Evolutionary conservation across 352 stramenopile species (phyloP).

Genomic region (Elongisporangium prolatum): DNA sequence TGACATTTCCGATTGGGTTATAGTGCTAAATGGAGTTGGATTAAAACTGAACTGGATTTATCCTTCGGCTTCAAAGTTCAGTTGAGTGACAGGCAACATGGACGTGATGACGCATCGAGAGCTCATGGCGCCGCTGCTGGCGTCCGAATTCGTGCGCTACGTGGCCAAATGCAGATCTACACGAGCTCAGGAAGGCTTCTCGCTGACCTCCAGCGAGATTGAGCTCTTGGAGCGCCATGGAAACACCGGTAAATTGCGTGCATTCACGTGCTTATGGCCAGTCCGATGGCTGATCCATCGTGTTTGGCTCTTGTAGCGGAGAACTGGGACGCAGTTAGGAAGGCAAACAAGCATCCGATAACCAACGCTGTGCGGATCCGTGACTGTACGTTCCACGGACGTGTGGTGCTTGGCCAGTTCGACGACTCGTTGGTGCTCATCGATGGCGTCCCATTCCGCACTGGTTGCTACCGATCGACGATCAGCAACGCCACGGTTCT

Average conservation of each 20-base stretch:
- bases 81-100: constrained; percentile 1
- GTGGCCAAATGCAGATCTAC: constrained; percentile 10
- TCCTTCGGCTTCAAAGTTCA: background rate
- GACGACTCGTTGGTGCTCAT: constrained; percentile 25
- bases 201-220: constrained; percentile 47
- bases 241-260: constrained; percentile 42
- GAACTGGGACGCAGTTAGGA: constrained; percentile 55
- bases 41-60: too few species aligned
- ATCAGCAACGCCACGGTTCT: constrained; percentile 58
- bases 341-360: constrained; percentile 15
- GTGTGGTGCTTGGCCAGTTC: constrained; percentile 59
- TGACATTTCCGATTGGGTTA: background rate
- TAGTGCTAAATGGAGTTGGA: too few species aligned
- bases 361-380: constrained; percentile 40
- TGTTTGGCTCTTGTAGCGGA: constrained; percentile 26
- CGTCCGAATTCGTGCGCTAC: constrained; percentile 27
- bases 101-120: too few species aligned
- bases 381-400: constrained; percentile 64
- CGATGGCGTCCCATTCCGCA: constrained; percentile 46
- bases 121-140: constrained; percentile 11
- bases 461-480: constrained; percentile 64
- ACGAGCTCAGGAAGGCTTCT: constrained; percentile 19
- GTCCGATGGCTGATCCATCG: constrained; percentile 3
- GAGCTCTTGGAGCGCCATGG: constrained; percentile 45
- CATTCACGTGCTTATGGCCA: constrained; percentile 1